phyloP scores from a whole-genome alignment of 2,329 filamentous ascomycete genomes.

The Triangularia verruculosa region DNA sequence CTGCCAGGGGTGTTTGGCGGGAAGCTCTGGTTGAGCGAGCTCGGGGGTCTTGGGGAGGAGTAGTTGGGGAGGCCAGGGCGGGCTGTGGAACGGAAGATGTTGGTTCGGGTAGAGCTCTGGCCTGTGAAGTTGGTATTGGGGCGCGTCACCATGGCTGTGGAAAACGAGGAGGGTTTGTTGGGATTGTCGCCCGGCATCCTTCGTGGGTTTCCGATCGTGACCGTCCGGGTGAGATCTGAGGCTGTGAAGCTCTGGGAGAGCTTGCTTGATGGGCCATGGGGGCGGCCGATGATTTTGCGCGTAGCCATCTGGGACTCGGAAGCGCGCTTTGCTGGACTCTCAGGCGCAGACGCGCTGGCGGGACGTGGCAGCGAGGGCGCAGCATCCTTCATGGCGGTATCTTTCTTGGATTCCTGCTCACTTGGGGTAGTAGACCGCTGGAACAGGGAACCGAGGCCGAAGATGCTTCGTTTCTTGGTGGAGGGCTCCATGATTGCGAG shows the following conservation, averaged over 20 bases:
- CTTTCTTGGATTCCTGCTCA: constrained; percentile 14
- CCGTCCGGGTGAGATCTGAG: constrained; percentile 23
- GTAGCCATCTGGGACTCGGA: constrained; percentile 33
- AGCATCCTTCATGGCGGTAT: constrained; percentile 12
- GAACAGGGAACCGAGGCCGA: constrained; percentile 26
- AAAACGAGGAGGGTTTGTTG: constrained; percentile 24
- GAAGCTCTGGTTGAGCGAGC: constrained; percentile 48
- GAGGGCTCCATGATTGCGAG: constrained; percentile 27
- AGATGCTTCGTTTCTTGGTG: constrained; percentile 28
- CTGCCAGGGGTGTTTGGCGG: constrained; percentile 44
- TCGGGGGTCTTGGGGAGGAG: constrained; percentile 45
- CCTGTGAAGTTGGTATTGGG: constrained; percentile 31
- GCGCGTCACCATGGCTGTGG: constrained; percentile 19
- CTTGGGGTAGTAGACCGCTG: constrained; percentile 22
- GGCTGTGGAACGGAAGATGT: constrained; percentile 34
- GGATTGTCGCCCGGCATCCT: constrained; percentile 32
- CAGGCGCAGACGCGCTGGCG: constrained; percentile 29
- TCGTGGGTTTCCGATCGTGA: constrained; percentile 16
- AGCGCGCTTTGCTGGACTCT: constrained; percentile 36
- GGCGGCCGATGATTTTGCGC: constrained; percentile 36
- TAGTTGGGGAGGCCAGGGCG: constrained; percentile 36
- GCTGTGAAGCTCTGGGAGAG: constrained; percentile 28
- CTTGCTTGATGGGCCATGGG: constrained; percentile 34
- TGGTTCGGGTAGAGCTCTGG: constrained; percentile 34
- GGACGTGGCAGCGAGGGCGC: constrained; percentile 20